These are phyloP conservation scores for Cordia subcordata DNA, from an alignment of 257 asterid genomes.

Conservation along the genomic window DNA sequence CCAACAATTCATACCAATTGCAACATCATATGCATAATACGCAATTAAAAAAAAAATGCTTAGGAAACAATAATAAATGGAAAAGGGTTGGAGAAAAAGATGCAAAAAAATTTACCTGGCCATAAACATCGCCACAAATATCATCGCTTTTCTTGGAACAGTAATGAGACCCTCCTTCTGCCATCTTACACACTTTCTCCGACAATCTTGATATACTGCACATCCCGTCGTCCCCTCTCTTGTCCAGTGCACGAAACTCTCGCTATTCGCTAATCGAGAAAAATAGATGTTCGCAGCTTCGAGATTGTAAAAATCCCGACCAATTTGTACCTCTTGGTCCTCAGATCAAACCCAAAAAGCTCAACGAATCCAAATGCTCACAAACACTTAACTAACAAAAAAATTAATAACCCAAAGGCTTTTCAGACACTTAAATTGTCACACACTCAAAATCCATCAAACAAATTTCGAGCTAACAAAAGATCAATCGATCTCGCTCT, in stretches of 20 bases:
- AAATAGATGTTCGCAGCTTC: no score
- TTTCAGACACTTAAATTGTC: neutral
- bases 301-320: neutral
- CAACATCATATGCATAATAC: neutral
- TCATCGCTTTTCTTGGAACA: slow-evolving; percentile 80
- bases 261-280: no score
- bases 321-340: neutral
- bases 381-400: no score
- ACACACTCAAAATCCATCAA: neutral
- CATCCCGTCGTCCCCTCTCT: slow-evolving; percentile 18
- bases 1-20: neutral
- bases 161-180: slow-evolving; percentile 77
- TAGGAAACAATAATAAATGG: neutral
- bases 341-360: slow-evolving; percentile 19
- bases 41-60: neutral
- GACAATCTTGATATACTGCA: slow-evolving; percentile 52
- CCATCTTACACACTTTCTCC: slow-evolving; percentile 55
- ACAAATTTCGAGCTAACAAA: no score
- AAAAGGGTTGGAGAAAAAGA: neutral
- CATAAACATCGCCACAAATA: slow-evolving; percentile 33
- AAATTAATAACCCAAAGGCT: neutral
- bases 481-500: neutral
- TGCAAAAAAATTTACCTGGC: slow-evolving; percentile 33
- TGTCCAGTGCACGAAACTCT: no score
- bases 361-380: neutral